Percentiles rank a stretch among this genome's conserved stretches.
Evolutionary conservation across 164 flowering plant genomes (phyloP).

Genomic region (Chimonanthus praecox): DNA sequence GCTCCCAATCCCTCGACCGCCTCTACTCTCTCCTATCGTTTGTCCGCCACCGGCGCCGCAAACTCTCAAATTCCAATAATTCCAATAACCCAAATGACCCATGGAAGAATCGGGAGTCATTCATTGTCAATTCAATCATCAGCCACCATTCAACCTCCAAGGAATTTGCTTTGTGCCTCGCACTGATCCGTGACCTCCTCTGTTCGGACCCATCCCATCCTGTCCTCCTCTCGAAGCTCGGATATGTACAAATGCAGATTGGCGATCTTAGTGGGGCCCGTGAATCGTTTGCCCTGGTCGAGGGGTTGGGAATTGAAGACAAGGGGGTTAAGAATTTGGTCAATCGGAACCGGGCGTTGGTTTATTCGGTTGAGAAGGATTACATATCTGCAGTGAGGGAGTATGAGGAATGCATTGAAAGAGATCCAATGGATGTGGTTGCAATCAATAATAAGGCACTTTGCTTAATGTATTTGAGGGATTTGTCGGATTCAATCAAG

Average conservation of each 20-base stretch:
- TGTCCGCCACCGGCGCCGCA: constrained; percentile 26
- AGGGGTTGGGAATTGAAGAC: constrained; percentile 30
- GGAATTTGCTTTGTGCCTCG: constrained; percentile 58
- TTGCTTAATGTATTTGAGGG: constrained; percentile 97
- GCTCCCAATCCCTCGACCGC: constrained; percentile 61
- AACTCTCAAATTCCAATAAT: constrained; percentile 2
- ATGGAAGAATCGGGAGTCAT: constrained; percentile 68
- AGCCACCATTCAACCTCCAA: constrained; percentile 58
- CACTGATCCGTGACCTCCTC: constrained; percentile 37
- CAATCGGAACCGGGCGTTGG: constrained; percentile 70
- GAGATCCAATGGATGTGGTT: constrained; percentile 64
- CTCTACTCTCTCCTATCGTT: constrained; percentile 57
- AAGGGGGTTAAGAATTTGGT: constrained; percentile 55
- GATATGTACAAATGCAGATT: constrained; percentile 72
- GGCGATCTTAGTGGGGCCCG: constrained; percentile 87
- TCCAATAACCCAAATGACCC: constrained; percentile 1
- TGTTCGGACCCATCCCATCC: constrained; percentile 30
- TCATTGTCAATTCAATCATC: constrained; percentile 46
- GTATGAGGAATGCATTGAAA: constrained; percentile 84
- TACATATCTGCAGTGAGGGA: constrained; percentile 94
- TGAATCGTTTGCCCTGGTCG: constrained; percentile 43
- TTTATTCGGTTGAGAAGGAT: constrained; percentile 82
- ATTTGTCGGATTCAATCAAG: constrained; percentile 87
- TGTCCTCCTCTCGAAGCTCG: constrained; percentile 57
- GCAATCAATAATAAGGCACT: constrained; percentile 87